These are phyloP conservation scores for Hemileccinum rubropunctum DNA, from an alignment of 768 basidiomycete genomes.

Conservation along the genomic window DNA sequence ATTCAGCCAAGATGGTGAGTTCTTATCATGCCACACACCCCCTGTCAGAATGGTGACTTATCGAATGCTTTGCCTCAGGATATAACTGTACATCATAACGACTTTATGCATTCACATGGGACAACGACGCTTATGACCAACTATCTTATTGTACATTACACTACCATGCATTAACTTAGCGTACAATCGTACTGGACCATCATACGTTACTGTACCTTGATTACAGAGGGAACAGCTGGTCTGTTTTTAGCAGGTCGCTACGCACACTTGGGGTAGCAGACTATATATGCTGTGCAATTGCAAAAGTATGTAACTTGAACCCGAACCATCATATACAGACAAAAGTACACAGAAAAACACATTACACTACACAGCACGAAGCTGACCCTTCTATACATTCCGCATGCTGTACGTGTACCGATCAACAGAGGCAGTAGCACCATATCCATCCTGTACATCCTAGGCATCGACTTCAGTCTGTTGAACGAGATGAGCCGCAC, in stretches of 20 bases:
- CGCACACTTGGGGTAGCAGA: not conserved
- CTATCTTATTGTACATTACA: slow-evolving; percentile 14
- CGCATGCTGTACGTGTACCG: too few species aligned
- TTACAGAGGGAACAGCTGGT: slow-evolving; percentile 15
- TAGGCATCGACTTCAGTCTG: slow-evolving; percentile 5
- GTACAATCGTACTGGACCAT: slow-evolving; percentile 16
- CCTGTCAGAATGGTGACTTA: not conserved
- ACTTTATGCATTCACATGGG: slow-evolving; percentile 7
- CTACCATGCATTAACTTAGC: slow-evolving; percentile 16
- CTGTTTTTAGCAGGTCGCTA: slow-evolving; percentile 4
- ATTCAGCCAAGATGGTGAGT: slow-evolving; percentile 34
- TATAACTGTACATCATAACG: slow-evolving; percentile 10
- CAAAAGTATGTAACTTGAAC: too few species aligned
- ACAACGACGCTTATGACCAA: slow-evolving; percentile 5
- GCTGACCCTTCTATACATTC: too few species aligned
- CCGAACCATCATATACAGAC: too few species aligned
- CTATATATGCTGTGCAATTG: too few species aligned
- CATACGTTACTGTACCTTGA: slow-evolving; percentile 9
- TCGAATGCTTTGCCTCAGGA: slow-evolving; percentile 12
- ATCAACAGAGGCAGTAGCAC: too few species aligned
- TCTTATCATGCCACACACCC: not conserved
- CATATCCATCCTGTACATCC: not conserved
- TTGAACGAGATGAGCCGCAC: slow-evolving; percentile 13
- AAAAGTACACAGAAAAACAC: too few species aligned
- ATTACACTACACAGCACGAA: too few species aligned